phyloP scores from a whole-genome alignment of 2,329 filamentous ascomycete genomes.

The Aspergillus fumigatus region DNA sequence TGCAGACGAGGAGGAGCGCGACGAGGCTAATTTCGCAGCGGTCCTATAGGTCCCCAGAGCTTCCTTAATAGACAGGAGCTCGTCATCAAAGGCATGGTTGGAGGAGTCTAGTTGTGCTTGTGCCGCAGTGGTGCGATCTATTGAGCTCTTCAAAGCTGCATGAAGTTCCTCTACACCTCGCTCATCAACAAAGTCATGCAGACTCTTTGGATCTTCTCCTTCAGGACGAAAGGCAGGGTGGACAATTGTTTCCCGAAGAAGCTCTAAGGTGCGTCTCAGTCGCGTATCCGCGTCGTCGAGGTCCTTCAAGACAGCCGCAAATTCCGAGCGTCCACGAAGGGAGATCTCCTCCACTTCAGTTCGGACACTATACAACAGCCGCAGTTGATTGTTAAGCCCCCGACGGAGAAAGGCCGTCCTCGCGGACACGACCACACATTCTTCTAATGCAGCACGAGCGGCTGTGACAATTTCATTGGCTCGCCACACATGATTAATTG shows the following conservation, averaged over 20 bases:
- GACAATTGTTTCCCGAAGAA: slow-evolving; percentile 55
- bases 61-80: slow-evolving; percentile 63
- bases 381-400: slow-evolving; percentile 52
- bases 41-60: slow-evolving; percentile 45
- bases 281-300: slow-evolving; percentile 57
- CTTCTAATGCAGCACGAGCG: slow-evolving; percentile 71
- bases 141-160: slow-evolving; percentile 52
- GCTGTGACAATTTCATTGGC: slow-evolving; percentile 80
- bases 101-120: slow-evolving; percentile 54
- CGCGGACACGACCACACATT: slow-evolving; percentile 68
- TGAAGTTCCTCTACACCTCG: slow-evolving; percentile 56
- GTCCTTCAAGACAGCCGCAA: slow-evolving; percentile 47
- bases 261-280: slow-evolving; percentile 52
- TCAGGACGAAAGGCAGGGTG: slow-evolving; percentile 52
- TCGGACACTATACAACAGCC: slow-evolving; percentile 40
- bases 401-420: slow-evolving; percentile 63
- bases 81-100: slow-evolving; percentile 65
- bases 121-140: slow-evolving; percentile 57
- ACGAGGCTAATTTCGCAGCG: slow-evolving; percentile 36
- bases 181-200: slow-evolving; percentile 65
- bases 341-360: slow-evolving; percentile 42
- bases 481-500: slow-evolving; percentile 75
- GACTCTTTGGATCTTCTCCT: slow-evolving; percentile 47
- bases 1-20: slow-evolving; percentile 32
- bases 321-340: slow-evolving; percentile 39